Evolutionary conservation across 2,329 filamentous ascomycete species (phyloP).

Genomic region (Dactylellina haptotyla): DNA sequence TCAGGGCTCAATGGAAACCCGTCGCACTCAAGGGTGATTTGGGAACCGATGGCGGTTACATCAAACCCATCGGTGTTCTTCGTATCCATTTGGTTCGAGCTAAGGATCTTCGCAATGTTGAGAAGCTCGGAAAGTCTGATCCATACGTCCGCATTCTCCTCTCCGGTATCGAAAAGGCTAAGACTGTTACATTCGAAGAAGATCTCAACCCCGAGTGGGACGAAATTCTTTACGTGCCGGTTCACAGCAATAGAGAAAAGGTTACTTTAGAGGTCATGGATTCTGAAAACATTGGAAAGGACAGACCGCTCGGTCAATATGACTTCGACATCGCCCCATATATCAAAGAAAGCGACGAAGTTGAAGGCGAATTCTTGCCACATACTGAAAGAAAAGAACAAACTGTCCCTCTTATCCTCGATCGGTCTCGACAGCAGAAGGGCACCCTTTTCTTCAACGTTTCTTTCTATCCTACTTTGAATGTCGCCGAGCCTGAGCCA

Average conservation of each 20-base stretch:
- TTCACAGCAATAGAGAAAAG: slow-evolving; percentile 85
- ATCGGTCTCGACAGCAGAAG: slow-evolving; percentile 78
- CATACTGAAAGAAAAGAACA: slow-evolving; percentile 78
- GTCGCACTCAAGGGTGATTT: slow-evolving; percentile 83
- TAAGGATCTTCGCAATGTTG: slow-evolving; percentile 84
- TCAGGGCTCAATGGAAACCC: slow-evolving; percentile 94
- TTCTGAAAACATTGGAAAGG: slow-evolving; percentile 88
- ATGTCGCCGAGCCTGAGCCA: slow-evolving; percentile 87
- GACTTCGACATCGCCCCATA: slow-evolving; percentile 83
- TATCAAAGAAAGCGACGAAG: slow-evolving; percentile 74
- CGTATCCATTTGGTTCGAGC: slow-evolving; percentile 90
- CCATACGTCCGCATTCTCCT: slow-evolving; percentile 89
- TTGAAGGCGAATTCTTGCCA: slow-evolving; percentile 79
- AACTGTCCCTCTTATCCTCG: slow-evolving; percentile 76
- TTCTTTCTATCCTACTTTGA: slow-evolving; percentile 88
- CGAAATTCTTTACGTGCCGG: slow-evolving; percentile 91
- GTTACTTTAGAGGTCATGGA: slow-evolving; percentile 95
- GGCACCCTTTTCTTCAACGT: slow-evolving; percentile 83
- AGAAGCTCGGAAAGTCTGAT: slow-evolving; percentile 96
- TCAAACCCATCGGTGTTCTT: slow-evolving; percentile 94
- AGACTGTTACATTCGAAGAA: slow-evolving; percentile 95
- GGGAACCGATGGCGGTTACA: slow-evolving; percentile 79
- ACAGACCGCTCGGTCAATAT: slow-evolving; percentile 83
- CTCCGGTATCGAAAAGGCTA: slow-evolving; percentile 87
- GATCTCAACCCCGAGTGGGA: slow-evolving; percentile 96